Evolutionary conservation across 2,329 filamentous ascomycete species (phyloP), one percentile per base, ranked within the genome.

Genomic region (Calonectria hongkongensis): DNA sequence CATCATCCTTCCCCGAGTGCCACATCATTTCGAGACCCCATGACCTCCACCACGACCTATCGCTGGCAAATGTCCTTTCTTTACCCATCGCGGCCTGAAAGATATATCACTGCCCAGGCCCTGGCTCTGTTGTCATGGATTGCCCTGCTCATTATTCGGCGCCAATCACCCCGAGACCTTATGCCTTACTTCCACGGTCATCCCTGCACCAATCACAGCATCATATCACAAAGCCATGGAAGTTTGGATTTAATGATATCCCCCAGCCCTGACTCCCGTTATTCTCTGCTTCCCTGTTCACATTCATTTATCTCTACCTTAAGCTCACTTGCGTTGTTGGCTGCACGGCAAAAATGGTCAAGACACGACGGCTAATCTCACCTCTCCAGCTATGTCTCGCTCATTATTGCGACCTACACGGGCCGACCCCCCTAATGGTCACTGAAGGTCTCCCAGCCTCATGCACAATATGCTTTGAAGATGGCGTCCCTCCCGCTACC

Each of bases 351-450:
- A 76, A 68, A 68, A 83, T 84, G 82, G 79, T 76, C 66, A 78
- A 77, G 74, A 74, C 78, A 72, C 70, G 62, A 54, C 67, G 71
- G 78, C 84, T 85, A 81, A 85, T 82, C 68, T 74, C 78, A 27
- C 72, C 75, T 73, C 71, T 91, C 71, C 89, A 93, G 92, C 85
- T 93, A 81, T 93, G 91, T 82, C 87, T 94, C 78, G 92, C 92
- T 79, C 92, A 93, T 82, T 93, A 93, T 81, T 94, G 92, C 87
- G 92, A 94, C 82, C 87, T 90, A 74, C 92, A 94, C 84, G 92
- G 92, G 74, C 92, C 92, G 62, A 93, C 92, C 58, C 92, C 92
- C 63, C 83, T 94, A 71, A 92, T 94, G 89, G 92, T 93, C 79
- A 94, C 92, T 43, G 91, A 94, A 81, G 91, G 91, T 62, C 84